Base-by-base conservation (phyloP, 176 grass and related monocot genomes). In the Thinopyrum elongatum region DNA sequence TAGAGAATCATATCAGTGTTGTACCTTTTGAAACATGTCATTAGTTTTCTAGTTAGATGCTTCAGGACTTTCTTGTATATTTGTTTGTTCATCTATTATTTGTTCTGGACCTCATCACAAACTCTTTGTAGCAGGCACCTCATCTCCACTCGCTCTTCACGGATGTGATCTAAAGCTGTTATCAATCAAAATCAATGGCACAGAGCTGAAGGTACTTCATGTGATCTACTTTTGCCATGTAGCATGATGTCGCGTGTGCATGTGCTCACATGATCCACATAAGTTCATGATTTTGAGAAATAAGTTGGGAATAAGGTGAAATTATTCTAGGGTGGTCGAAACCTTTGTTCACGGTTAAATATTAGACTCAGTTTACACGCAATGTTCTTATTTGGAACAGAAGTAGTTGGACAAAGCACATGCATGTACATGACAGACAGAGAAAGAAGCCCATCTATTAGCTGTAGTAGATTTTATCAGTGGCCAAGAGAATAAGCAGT, bases 111-210 rank as follows among this genome's bases (percentile, higher is more conserved):
- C 70, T 82, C n/a, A 22, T 76, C 39, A 44, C 83, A 81, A 76
- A 81, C 17, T 76, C 26, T 85, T 83, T 86, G 12, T 83, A 77
- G 46, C 72, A 83, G 92, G 92, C 66, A 74, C 17, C 81, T 90
- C 92, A 67, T 85, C 90, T 83, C 94, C 97, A 36, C 73, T 96
- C 39, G 85, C 92, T 90, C 97, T 96, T 89, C 82, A 99, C 22
- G 97, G 97, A 77, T 21, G 70, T 79, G 92, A 94, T 77, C 84
- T 99, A 27, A 99, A 99, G 77, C 92, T 99, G 72, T 34, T 96
- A 90, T 94, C 92, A 60, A 85, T 99, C 81, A 99, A 99, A 96
- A 42, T 96, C 80, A 84, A 96, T 84, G 94, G 87, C 85, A 91
- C 82, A 30, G 94, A 94, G 71, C 78, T 96, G 72, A 90, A 99